Base-by-base conservation (phyloP, 2,329 filamentous ascomycete genomes). In the Sporothrix luriei region DNA sequence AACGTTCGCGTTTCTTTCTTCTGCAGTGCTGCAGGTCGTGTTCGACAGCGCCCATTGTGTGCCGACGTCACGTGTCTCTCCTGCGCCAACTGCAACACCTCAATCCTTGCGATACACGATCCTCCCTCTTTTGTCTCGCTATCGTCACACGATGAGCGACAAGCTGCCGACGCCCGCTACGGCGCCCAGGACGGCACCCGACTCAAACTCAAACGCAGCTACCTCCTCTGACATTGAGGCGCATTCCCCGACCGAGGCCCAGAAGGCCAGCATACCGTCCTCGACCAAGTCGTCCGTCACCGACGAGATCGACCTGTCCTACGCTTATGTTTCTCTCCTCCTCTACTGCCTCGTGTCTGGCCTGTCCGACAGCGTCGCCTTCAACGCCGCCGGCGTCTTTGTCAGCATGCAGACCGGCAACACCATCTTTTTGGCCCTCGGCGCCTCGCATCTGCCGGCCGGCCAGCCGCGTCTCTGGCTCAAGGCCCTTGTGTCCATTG, bases 331-430 rank as follows among this genome's bases (percentile, higher is more conserved):
- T 1, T 81, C 92, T 24, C 82, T 94, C 51, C 81, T 94, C 4
- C 80, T 87, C 38, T 92, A 90, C 79, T 94, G 93, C 77, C 80
- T 91, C 73, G 90, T 93, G 76, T 94, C 91, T 0, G 91, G 91
- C 4, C 81, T 94, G 13, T 84, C 93, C 9, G 91, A 94, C 79
- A 92, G 90, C 78, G 88, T 90, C 2, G 88, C 90, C 2, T 90
- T 91, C 61, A 90, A 88, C 70, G 90, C 90, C 54, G 94, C 90
- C 89, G 90, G 91, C 14, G 89, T 89, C 2, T 94, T 94, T 74
- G 91, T 93, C 52, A 91, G 89, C 75, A 94, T 94, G 91, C 91
- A 94, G 76, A 94, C 91, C 43, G 91, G 90, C 70, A 94, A 94
- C 78, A 93, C 91, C 5, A 87, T 94, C 62, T 94, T 93, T 77